Percentiles rank a stretch among this genome's conserved stretches.
phyloP scores from a whole-genome alignment of 768 basidiomycete genomes.

The Mycena polygramma region DNA sequence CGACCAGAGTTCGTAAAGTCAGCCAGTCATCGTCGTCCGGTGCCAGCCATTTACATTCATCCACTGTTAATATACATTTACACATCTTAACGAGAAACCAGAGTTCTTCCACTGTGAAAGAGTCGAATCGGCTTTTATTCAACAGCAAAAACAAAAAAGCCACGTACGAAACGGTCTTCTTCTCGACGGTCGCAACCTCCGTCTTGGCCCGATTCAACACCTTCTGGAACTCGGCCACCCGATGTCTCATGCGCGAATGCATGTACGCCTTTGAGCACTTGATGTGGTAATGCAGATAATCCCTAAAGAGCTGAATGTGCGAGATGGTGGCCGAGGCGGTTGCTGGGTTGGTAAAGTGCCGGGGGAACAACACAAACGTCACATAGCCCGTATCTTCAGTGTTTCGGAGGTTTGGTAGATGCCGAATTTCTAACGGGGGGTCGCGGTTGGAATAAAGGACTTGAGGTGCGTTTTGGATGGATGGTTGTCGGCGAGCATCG shows the following conservation, averaged over 20 bases:
- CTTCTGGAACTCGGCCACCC: constrained; percentile 96
- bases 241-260: constrained; percentile 96
- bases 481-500: constrained; percentile 93
- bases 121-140: constrained; percentile 4
- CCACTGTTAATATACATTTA: constrained; percentile 16
- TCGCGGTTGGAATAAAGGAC: constrained; percentile 95
- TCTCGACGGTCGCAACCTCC: constrained; percentile 83
- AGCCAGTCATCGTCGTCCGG: too few species aligned
- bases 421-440: constrained; percentile 95
- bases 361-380: constrained; percentile 97
- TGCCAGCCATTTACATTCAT: constrained; percentile 24
- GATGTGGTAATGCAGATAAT: constrained; percentile 99
- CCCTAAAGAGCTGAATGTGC: constrained; percentile 96
- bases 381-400: constrained; percentile 96
- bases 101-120: constrained; percentile 66
- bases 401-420: constrained; percentile 83
- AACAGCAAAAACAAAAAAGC: neutral
- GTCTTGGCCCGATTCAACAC: constrained; percentile 97
- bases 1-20: too few species aligned
- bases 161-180: constrained; percentile 91
- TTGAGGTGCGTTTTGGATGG: constrained; percentile 96
- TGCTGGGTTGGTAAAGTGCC: constrained; percentile 85
- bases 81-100: constrained; percentile 62
- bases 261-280: constrained; percentile 99
- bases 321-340: constrained; percentile 87